A percentile compares a stretch with the other conserved stretches of the same genome.
Conservation (phyloP, 495 filamentous ascomycete species). For the Tuber indicum region DNA sequence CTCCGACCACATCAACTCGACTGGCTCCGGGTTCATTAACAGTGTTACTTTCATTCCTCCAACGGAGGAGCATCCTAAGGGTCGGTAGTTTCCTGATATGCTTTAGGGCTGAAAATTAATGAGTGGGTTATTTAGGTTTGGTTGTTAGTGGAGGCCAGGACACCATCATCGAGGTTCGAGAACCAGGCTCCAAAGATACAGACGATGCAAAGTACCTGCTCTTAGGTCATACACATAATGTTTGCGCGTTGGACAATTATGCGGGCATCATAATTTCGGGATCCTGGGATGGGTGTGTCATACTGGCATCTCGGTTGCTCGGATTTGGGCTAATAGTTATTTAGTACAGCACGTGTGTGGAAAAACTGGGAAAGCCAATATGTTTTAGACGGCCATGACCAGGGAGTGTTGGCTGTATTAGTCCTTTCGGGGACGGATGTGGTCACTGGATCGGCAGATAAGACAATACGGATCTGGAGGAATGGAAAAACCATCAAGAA, state of each 20-base stretch:
- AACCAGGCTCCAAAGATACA: slow-evolving; percentile 46
- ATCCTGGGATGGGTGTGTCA: slow-evolving; percentile 80
- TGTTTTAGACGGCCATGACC: slow-evolving; percentile 67
- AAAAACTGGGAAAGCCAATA: slow-evolving; percentile 63
- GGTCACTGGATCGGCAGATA: slow-evolving; percentile 88
- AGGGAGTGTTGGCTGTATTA: slow-evolving; percentile 83
- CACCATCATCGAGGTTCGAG: slow-evolving; percentile 82
- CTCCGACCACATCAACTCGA: slow-evolving; percentile 66
- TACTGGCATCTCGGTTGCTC: background rate
- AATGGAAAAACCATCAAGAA: slow-evolving; percentile 59
- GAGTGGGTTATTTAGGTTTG: slow-evolving; percentile 51
- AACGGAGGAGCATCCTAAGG: slow-evolving; percentile 59
- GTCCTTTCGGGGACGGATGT: slow-evolving; percentile 72
- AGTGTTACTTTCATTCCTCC: slow-evolving; percentile 69
- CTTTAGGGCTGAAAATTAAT: slow-evolving; percentile 2
- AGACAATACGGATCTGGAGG: slow-evolving; percentile 75
- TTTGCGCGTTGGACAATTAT: slow-evolving; percentile 78
- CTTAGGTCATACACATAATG: slow-evolving; percentile 75
- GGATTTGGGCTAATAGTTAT: slow-evolving; percentile 19
- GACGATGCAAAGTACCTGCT: slow-evolving; percentile 75
- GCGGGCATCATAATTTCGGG: slow-evolving; percentile 74
- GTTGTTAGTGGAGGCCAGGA: slow-evolving; percentile 83
- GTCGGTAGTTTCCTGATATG: slow-evolving; percentile 19
- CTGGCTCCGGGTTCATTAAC: slow-evolving; percentile 79
- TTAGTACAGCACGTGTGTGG: slow-evolving; percentile 42